Evolutionary conservation across 345 rosid species (phyloP).

Genomic region (Limnanthes douglasii): DNA sequence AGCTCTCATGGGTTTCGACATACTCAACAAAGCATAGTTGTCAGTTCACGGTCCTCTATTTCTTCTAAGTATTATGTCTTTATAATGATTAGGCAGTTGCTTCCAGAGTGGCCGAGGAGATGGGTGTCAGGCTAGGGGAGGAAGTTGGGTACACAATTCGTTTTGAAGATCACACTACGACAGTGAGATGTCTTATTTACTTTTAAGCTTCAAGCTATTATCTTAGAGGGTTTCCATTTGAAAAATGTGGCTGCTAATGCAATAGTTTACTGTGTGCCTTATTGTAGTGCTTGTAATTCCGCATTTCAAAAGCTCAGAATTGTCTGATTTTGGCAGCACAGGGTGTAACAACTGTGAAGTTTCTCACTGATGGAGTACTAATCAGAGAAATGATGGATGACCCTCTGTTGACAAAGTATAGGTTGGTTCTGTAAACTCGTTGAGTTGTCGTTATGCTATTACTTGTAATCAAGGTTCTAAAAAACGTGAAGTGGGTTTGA

Average conservation of each 20-base stretch:
- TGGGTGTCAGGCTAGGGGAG: slow-evolving; percentile 89
- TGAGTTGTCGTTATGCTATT: too few relatives aligned
- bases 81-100: slow-evolving; percentile 58
- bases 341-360: slow-evolving; percentile 69
- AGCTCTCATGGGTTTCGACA: too few relatives aligned
- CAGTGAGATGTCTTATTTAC: slow-evolving; percentile 27
- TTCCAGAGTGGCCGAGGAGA: slow-evolving; percentile 91
- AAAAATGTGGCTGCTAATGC: too few relatives aligned
- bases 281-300: too few relatives aligned
- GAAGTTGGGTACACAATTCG: slow-evolving; percentile 93
- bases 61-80: slow-evolving; percentile 6
- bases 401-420: slow-evolving; percentile 90
- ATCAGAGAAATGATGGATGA: slow-evolving; percentile 99
- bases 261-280: too few relatives aligned
- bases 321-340: slow-evolving; percentile 28
- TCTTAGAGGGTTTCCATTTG: slow-evolving; percentile 2
- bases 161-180: slow-evolving; percentile 74
- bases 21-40: too few relatives aligned
- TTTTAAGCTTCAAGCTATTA: neutral
- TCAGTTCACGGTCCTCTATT: neutral
- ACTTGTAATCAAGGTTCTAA: too few relatives aligned
- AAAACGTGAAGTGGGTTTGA: too few relatives aligned
- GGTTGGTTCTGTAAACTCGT: too few relatives aligned
- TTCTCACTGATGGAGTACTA: slow-evolving; percentile 89
- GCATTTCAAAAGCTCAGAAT: slow-evolving; percentile 6